phyloP scores from a whole-genome alignment of 768 basidiomycete genomes.

The Leucocoprinus birnbaumii region DNA sequence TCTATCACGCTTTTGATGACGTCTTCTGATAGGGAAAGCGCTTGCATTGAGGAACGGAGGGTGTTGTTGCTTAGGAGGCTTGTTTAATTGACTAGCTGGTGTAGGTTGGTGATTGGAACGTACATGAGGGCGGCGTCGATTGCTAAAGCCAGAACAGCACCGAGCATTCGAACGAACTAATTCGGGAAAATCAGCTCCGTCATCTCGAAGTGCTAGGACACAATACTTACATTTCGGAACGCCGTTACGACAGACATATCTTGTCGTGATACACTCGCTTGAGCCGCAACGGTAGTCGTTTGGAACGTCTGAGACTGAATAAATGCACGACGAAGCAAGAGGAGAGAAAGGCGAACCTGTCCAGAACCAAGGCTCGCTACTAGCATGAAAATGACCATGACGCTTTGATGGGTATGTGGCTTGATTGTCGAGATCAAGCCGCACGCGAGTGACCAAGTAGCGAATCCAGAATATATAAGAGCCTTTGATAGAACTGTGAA shows the following conservation, averaged over 20 bases:
- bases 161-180: constrained; percentile 66
- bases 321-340: not conserved
- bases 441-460: constrained; percentile 65
- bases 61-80: constrained; percentile 41
- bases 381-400: constrained; percentile 59
- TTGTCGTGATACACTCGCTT: constrained; percentile 63
- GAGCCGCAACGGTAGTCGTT: constrained; percentile 69
- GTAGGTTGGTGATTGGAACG: constrained; percentile 2
- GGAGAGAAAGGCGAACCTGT: constrained; percentile 32
- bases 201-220: not conserved
- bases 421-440: constrained; percentile 68
- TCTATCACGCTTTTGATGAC: constrained; percentile 44
- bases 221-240: constrained; percentile 47
- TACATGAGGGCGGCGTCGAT: constrained; percentile 58
- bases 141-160: constrained; percentile 67
- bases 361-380: constrained; percentile 62
- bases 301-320: constrained; percentile 40
- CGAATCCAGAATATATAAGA: constrained; percentile 62
- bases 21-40: constrained; percentile 31
- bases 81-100: not conserved
- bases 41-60: constrained; percentile 36
- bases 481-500: constrained; percentile 27
- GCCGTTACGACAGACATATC: constrained; percentile 81
- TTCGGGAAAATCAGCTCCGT: constrained; percentile 5
- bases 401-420: constrained; percentile 40